Base-by-base conservation (phyloP, 805 yeast species). In the Zygotorulaspora danielsina region DNA sequence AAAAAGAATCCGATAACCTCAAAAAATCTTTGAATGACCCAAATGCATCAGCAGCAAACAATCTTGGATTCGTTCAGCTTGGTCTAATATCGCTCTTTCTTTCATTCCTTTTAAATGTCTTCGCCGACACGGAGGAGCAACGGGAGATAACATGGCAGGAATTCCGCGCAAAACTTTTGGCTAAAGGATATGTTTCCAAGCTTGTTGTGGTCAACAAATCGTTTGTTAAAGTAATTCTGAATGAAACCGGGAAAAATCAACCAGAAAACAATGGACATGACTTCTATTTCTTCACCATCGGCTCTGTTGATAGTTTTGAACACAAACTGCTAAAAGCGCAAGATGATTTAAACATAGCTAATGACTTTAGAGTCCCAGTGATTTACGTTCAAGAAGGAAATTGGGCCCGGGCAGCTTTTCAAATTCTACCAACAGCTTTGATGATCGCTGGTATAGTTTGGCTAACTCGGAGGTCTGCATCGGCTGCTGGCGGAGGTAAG, bases 101-200 rank as follows among this genome's bases (percentile, higher is more conserved):
- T 6, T 47, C 66, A 1, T 64, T 63, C 26, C 19, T 57, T 2
- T 36, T 66, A 25, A 59, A 59, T 35, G 45, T 59, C 27, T 51
- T 64, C 13, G 51, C 63, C 17, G 51, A 53, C 6, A 42, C 54
- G 15, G 66, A 58, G 24, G 60, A 61, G n/a, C 53, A 59, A 5
- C 63, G 65, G 39, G 88, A 85, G 55, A 70, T 90, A 43, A 79
- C 96, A 2, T 93, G 88, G 82, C 97, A 93, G 66, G 95, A 90
- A 56, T 90, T 93, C 67, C 75, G 86, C 29, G 69, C 80, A 4
- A 71, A 79, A 33, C 81, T 80, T 54, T 70, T 93, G 44, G 84
- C 82, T 46, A 84, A 79, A 52, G 88, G 88, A 4, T 71, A 78
- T 30, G 99, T 93, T 10, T 72, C 78, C 33, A 77, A 75, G 48